A percentile compares a stretch with the other conserved stretches of the same genome.
phyloP scores from a whole-genome alignment of 345 rosid genomes.

The Theobroma cacao region DNA sequence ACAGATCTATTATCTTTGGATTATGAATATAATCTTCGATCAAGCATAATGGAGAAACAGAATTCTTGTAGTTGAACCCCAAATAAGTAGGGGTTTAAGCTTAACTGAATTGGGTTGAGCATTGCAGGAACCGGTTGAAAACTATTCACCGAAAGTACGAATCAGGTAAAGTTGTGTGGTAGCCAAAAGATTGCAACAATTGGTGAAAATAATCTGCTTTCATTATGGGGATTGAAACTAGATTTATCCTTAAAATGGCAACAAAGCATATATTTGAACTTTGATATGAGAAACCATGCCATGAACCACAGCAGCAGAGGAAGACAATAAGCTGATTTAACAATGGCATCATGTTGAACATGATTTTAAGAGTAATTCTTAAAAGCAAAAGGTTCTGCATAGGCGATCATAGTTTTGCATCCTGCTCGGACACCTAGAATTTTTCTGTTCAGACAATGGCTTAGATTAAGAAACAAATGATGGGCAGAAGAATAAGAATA shows the following conservation, averaged over 20 bases:
- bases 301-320: background rate
- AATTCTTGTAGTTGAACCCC: background rate
- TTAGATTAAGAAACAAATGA: background rate
- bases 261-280: background rate
- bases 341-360: background rate
- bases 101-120: background rate
- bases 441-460: background rate
- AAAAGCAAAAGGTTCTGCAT: background rate
- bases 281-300: background rate
- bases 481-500: background rate
- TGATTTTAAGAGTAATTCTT: background rate
- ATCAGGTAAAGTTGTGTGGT: background rate
- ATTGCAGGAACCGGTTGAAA: background rate
- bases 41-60: background rate
- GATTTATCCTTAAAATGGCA: background rate
- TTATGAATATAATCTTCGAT: background rate
- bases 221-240: background rate
- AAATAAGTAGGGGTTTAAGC: background rate
- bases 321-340: background rate
- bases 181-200: background rate
- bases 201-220: background rate
- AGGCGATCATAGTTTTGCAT: background rate
- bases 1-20: background rate
- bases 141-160: background rate
- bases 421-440: background rate